Evolutionary conservation across 306 rosid genomes (phyloP), one percentile per base, ranked within the genome.

Genomic region (Gillenia trifoliata): DNA sequence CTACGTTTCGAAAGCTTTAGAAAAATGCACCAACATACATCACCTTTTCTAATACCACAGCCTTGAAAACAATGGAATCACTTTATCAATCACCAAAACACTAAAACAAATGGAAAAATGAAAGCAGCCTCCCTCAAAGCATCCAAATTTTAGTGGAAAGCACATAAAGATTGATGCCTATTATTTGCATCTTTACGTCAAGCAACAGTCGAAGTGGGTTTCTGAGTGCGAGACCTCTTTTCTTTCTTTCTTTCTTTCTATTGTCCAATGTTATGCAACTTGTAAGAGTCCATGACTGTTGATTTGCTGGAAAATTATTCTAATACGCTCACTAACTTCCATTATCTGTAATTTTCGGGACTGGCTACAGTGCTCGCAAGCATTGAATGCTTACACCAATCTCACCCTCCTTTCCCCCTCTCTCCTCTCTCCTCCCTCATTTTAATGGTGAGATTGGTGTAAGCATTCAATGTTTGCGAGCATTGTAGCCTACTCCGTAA

Each of bases 231-330:
- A 60, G n/a, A 8, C 41, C 50, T 64, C 8, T 47, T 15, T 16
- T 40, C 13, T 40, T 40, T 30, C 31, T 30, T 3, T 30, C 31
- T 61, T 62, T 41, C 56, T 29, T 73, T 60, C n/a, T 3, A 2
- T 17, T 72, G 34, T 23, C 56, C 56, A 72, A 38, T 36, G 26
- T 12, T 15, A 15, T 4, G 10, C 75, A 40, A 49, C 59, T 25
- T 59, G 12, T 41, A 31, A 29, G 76, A 60, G 60, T 41, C 60
- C 76, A 34, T 52, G 33, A 52, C n/a, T n/a, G 52, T 34, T 71
- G 16, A 16, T 71, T n/a, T n/a, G n/a, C n/a, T n/a, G n/a, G n/a
- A n/a, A n/a, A n/a, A n/a, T n/a, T n/a, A n/a, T n/a, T n/a, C n/a
- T n/a, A n/a, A n/a, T n/a, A n/a, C n/a, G n/a, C n/a, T n/a, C n/a